These are phyloP conservation scores for Hypoxylon sp. DNA, from an alignment of 2,329 filamentous ascomycete genomes.

Conservation along the genomic window DNA sequence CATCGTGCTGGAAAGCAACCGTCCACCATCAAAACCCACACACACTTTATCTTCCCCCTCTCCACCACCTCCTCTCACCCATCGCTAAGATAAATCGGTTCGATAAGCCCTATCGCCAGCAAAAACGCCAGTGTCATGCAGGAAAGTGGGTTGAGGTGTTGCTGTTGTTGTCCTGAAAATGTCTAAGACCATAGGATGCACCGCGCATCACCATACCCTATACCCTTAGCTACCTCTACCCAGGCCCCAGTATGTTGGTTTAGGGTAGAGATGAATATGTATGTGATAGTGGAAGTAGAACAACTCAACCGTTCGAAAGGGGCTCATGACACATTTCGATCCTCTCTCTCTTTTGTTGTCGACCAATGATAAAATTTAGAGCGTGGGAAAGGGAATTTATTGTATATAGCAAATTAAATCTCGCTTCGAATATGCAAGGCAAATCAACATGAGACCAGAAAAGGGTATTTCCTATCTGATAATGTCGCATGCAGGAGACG, in stretches of 20 bases:
- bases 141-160: constrained; percentile 32
- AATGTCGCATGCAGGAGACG: neutral
- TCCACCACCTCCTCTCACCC: neutral
- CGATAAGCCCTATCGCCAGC: constrained; percentile 42
- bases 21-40: constrained; percentile 8
- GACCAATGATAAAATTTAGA: constrained; percentile 33
- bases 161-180: constrained; percentile 35
- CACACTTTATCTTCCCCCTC: neutral
- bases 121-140: constrained; percentile 37
- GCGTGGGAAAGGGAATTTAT: constrained; percentile 10
- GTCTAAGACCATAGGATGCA: constrained; percentile 37
- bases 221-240: constrained; percentile 28
- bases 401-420: constrained; percentile 19
- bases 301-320: constrained; percentile 33
- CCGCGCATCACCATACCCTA: constrained; percentile 24
- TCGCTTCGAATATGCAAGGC: constrained; percentile 5
- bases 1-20: constrained; percentile 36
- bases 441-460: constrained; percentile 8
- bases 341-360: neutral
- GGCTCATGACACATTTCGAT: constrained; percentile 27
- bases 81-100: constrained; percentile 25
- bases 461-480: constrained; percentile 10
- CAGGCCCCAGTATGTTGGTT: constrained; percentile 25
- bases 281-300: constrained; percentile 11
- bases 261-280: constrained; percentile 7